phyloP scores from a whole-genome alignment of 148 eudicot genomes.

The Cornus controversa region DNA sequence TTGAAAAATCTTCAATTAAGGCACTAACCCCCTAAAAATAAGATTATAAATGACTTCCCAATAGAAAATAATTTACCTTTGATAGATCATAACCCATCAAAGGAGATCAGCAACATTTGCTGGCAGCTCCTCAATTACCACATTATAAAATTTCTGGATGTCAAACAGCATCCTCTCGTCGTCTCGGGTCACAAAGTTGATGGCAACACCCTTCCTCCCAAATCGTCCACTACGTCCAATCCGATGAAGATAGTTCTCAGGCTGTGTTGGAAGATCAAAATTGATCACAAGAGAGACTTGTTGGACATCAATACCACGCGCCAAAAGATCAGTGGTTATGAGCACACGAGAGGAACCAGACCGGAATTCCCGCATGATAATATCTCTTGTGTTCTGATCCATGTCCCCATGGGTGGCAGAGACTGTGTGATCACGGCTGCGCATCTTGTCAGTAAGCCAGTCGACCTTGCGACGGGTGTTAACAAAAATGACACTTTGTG shows the following conservation, averaged over 20 bases:
- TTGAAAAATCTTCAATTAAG: conserved; percentile 5
- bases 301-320: conserved; percentile 85
- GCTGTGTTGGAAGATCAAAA: conserved; percentile 74
- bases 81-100: conserved; percentile 23
- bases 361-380: conserved; percentile 72
- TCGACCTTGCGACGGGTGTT: conserved; percentile 79
- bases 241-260: conserved; percentile 75
- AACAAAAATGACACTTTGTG: conserved; percentile 75
- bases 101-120: conserved; percentile 76
- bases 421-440: conserved; percentile 78
- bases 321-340: conserved; percentile 70
- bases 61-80: conserved; percentile 9
- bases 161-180: conserved; percentile 71
- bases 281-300: conserved; percentile 79
- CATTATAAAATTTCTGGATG: conserved; percentile 74
- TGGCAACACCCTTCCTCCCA: conserved; percentile 84
- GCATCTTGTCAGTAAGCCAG: conserved; percentile 82
- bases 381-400: conserved; percentile 77
- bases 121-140: conserved; percentile 67
- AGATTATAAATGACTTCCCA: conserved; percentile 7
- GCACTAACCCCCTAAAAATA: conserved; percentile 17
- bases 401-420: conserved; percentile 85
- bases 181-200: conserved; percentile 65
- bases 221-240: conserved; percentile 80
- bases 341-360: conserved; percentile 81